These are phyloP conservation scores for Dendrocalamus sinicus DNA, from an alignment of 176 grass and related monocot genomes.

Conservation along the genomic window DNA sequence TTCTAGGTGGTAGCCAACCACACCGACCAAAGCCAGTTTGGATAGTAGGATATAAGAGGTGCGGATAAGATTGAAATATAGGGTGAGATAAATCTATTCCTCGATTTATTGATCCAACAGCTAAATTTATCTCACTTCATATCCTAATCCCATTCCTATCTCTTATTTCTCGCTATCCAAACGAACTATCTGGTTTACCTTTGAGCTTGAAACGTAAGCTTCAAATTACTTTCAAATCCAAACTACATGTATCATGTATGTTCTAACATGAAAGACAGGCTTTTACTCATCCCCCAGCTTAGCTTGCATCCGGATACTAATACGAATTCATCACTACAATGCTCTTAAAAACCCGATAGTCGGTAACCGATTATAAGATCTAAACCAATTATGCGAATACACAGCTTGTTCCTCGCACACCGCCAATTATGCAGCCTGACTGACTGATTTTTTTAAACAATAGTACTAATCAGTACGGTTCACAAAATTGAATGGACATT, in stretches of 20 bases:
- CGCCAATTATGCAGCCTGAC: not conserved
- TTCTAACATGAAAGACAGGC: not conserved
- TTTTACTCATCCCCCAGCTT: not conserved
- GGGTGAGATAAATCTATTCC: too few species aligned
- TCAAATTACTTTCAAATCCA: not conserved
- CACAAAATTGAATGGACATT: not conserved
- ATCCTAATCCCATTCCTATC: too few species aligned
- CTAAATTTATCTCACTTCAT: too few species aligned
- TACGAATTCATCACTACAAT: not conserved
- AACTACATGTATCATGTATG: not conserved
- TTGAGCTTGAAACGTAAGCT: not conserved
- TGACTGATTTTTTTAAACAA: not conserved
- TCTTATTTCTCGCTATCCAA: too few species aligned
- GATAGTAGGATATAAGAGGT: too few species aligned
- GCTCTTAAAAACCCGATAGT: not conserved
- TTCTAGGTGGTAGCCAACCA: not conserved
- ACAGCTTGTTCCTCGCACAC: too few species aligned
- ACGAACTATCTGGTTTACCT: not conserved
- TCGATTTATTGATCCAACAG: too few species aligned
- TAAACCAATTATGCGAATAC: not conserved
- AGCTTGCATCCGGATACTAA: not conserved
- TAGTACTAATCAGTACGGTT: conserved; percentile 4
- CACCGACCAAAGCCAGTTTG: not conserved
- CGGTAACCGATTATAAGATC: not conserved
- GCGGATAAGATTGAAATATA: too few species aligned